Conservation (phyloP, 2,329 filamentous ascomycete species). For the Stemphylium vesicarium region DNA sequence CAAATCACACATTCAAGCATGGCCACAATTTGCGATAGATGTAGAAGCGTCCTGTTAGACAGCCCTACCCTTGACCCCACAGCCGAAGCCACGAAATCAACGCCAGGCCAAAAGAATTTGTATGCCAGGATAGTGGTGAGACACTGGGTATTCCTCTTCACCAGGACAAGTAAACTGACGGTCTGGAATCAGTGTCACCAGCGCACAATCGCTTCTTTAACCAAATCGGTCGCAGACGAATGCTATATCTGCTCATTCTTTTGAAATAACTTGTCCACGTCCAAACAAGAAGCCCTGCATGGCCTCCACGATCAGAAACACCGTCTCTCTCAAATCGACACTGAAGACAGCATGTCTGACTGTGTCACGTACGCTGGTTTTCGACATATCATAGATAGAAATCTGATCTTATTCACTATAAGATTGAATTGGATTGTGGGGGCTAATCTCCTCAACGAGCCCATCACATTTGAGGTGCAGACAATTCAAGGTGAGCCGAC, state of each 20-base stretch:
- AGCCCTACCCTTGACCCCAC: no score
- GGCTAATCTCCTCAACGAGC: no score
- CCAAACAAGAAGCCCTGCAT: not conserved
- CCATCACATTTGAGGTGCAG: not conserved
- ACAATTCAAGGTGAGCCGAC: not conserved
- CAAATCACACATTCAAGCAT: not conserved
- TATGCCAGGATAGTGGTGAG: no score
- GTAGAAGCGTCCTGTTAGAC: not conserved
- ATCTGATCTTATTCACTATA: no score
- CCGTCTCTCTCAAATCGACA: not conserved
- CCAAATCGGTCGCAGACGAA: not conserved
- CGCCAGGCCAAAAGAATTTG: no score
- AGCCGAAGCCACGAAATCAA: no score
- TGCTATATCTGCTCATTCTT: not conserved
- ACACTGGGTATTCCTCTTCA: no score
- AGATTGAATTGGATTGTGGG: no score
- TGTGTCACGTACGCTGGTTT: no score
- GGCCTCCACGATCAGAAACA: not conserved
- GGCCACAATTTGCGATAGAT: conserved; percentile 3
- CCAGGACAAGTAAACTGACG: no score
- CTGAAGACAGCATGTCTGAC: not conserved
- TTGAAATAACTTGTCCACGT: not conserved
- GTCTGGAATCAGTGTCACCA: not conserved
- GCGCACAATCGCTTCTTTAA: not conserved
- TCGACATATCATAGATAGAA: no score